phyloP scores from a whole-genome alignment of 129 eudicot genomes.

The Sambucus nigra region DNA sequence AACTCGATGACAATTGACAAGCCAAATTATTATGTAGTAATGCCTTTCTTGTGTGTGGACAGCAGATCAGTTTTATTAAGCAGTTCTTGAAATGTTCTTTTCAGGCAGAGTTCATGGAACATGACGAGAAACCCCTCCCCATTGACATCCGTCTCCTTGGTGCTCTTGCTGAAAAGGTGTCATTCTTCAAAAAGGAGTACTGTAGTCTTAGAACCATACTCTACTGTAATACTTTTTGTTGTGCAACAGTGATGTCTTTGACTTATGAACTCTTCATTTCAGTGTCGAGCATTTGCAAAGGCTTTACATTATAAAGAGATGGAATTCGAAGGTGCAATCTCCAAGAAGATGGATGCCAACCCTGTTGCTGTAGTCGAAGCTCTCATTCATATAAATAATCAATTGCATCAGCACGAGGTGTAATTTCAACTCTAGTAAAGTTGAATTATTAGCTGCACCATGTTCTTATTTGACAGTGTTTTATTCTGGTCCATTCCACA shows the following conservation, averaged over 20 bases:
- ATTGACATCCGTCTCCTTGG: conserved; percentile 98
- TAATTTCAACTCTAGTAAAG: neutral
- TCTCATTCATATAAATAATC: conserved; percentile 93
- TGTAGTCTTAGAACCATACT: neutral
- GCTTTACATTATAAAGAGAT: conserved; percentile 98
- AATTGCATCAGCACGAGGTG: conserved; percentile 99
- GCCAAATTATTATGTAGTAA: neutral
- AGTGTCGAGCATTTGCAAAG: conserved; percentile 99
- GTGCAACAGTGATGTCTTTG: neutral
- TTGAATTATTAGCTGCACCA: neutral
- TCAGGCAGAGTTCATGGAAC: conserved; percentile 99
- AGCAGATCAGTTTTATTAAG: conserved; percentile 3
- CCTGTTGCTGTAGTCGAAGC: conserved; percentile 98
- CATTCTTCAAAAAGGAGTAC: conserved; percentile 2
- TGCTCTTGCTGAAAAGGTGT: conserved; percentile 99
- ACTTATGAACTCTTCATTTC: conserved; percentile 15
- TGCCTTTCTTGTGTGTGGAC: neutral
- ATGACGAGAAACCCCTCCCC: conserved; percentile 94
- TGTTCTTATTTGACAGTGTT: neutral
- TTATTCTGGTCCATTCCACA: neutral
- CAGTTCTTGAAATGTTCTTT: conserved; percentile 10
- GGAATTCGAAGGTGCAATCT: conserved; percentile 94
- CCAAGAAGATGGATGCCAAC: conserved; percentile 90
- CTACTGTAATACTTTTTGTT: neutral
- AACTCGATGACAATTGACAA: conserved; percentile 4